These are phyloP conservation scores for Xanthoconium separans DNA, from an alignment of 1,284 basidiomycete species.

Conservation along the genomic window DNA sequence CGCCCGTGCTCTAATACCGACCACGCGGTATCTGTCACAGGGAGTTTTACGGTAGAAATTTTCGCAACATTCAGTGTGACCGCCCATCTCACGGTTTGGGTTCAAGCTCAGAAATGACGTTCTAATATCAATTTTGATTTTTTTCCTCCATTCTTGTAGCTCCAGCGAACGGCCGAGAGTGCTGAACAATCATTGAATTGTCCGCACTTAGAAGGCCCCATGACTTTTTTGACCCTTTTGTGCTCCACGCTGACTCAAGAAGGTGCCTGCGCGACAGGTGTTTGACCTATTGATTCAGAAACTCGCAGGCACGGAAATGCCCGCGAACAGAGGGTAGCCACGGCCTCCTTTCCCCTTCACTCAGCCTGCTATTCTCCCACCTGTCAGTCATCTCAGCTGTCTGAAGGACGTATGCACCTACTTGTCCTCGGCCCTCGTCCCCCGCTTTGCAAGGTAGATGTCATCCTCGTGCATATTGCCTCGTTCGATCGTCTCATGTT, in stretches of 20 bases:
- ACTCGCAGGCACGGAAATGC: slow-evolving; percentile 18
- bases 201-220: background rate
- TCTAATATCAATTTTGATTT: background rate
- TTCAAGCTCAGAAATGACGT: slow-evolving; percentile 13
- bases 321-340: slow-evolving; percentile 9
- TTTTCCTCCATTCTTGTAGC: background rate
- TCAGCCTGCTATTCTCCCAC: background rate
- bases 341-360: slow-evolving; percentile 3
- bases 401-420: background rate
- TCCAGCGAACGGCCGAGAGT: background rate
- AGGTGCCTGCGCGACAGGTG: background rate
- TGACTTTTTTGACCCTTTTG: slow-evolving; percentile 1
- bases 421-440: background rate
- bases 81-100: slow-evolving; percentile 12
- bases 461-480: background rate
- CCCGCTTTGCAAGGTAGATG: slow-evolving; percentile 1
- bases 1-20: slow-evolving; percentile 1
- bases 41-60: background rate
- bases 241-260: slow-evolving; percentile 13
- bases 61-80: background rate
- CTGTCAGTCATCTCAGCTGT: background rate
- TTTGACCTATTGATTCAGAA: slow-evolving; percentile 11
- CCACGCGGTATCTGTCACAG: slow-evolving; percentile 15
- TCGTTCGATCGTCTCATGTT: background rate
- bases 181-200: slow-evolving; percentile 8